These are phyloP conservation scores for Clathrus columnatus DNA, from an alignment of 768 basidiomycete genomes.

Conservation along the genomic window DNA sequence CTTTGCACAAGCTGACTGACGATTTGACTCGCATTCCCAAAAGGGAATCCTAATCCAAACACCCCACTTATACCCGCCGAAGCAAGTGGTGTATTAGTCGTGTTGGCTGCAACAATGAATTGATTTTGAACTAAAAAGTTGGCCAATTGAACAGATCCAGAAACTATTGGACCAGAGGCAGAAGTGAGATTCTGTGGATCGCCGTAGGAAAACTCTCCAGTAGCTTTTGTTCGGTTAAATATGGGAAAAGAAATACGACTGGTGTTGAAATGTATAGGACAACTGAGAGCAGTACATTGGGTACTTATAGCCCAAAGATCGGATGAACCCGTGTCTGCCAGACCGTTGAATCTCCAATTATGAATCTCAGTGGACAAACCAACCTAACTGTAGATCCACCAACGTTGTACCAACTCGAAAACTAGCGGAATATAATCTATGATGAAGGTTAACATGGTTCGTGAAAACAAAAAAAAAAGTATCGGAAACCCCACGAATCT, in stretches of 20 bases:
- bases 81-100: conserved; percentile 56
- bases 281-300: not conserved
- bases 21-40: conserved; percentile 35
- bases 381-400: too few relatives aligned
- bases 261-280: not conserved
- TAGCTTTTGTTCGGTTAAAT: not conserved
- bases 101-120: conserved; percentile 55
- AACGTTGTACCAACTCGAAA: too few relatives aligned
- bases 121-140: conserved; percentile 31
- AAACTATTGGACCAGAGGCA: not conserved
- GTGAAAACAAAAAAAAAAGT: too few relatives aligned
- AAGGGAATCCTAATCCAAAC: conserved; percentile 66
- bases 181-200: not conserved
- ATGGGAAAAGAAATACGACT: not conserved
- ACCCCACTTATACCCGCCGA: conserved; percentile 57
- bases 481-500: too few relatives aligned
- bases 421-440: too few relatives aligned
- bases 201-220: not conserved
- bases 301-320: conserved; percentile 3
- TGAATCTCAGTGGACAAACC: too few relatives aligned
- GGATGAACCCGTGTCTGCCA: conserved; percentile 2
- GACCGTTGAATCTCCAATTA: too few relatives aligned
- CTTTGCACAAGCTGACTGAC: not conserved
- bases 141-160: not conserved
- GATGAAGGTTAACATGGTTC: too few relatives aligned